Percentiles rank a stretch among this genome's conserved stretches.
These are phyloP conservation scores for Pisolithus microcarpus DNA, from an alignment of 768 basidiomycete species.

Conservation along the genomic window DNA sequence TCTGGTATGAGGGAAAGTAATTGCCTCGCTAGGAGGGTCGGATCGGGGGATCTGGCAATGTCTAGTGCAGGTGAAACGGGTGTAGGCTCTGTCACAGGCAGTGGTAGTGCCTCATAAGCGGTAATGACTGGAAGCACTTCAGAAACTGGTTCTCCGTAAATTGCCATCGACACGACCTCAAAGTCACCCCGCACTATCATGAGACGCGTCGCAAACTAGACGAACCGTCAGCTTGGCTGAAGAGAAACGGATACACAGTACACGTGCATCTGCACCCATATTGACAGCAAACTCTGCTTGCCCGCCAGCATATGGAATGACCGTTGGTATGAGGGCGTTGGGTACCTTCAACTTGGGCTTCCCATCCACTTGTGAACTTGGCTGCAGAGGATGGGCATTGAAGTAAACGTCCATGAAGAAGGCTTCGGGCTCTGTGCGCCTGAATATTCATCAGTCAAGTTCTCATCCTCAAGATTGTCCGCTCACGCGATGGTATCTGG, in stretches of 20 bases:
- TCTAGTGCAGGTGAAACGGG: slow-evolving; percentile 50
- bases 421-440: slow-evolving; percentile 62
- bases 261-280: slow-evolving; percentile 60
- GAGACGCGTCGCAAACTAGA: slow-evolving; percentile 64
- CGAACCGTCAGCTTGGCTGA: slow-evolving; percentile 2
- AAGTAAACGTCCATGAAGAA: slow-evolving; percentile 73
- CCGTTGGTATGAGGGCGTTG: slow-evolving; percentile 67
- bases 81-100: slow-evolving; percentile 29
- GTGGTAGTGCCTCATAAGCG: slow-evolving; percentile 36
- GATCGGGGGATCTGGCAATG: slow-evolving; percentile 52
- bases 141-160: slow-evolving; percentile 47
- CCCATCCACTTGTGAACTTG: slow-evolving; percentile 31
- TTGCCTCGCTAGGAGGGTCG: slow-evolving; percentile 53
- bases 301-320: slow-evolving; percentile 65
- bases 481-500: slow-evolving; percentile 60
- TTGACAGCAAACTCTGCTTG: slow-evolving; percentile 59
- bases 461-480: slow-evolving; percentile 2
- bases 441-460: slow-evolving; percentile 21
- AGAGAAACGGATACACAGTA: background rate
- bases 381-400: slow-evolving; percentile 53
- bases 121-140: slow-evolving; percentile 33
- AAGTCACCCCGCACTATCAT: slow-evolving; percentile 80
- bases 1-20: slow-evolving; percentile 56
- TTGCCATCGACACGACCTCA: slow-evolving; percentile 44
- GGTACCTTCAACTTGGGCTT: slow-evolving; percentile 58